Evolutionary conservation across 306 rosid genomes (phyloP), one percentile per base, ranked within the genome.

Genomic region (Begonia loranthoides): DNA sequence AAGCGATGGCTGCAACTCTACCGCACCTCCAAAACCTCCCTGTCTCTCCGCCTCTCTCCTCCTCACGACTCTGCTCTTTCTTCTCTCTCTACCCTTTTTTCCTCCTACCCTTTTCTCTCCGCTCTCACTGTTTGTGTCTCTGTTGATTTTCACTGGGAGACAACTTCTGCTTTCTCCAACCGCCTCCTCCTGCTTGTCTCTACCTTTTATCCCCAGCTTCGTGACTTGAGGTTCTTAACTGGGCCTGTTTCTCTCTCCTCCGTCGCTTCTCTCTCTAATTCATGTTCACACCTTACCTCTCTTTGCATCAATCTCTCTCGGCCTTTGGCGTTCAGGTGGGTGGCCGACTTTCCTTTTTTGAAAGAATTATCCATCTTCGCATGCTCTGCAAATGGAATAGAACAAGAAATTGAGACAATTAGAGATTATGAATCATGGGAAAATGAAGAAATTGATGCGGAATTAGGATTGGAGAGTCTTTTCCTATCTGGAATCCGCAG

Each of bases 1-100:
- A 85, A 76, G 61, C 87, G 95, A 11, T 90, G 97, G 97, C 97
- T 90, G 49, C 50, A 34, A 45, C 87, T 90, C 61, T 71, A 59
- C 74, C 83, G 97, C 15, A 63, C 81, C 11, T 82, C 92, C 40
- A 76, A 17, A 45, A 76, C 81, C 52, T 64, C 83, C 39, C 81
- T 90, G 33, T 78, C 92, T 28, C 92, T 90, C 19, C 83, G 66
- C 12, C 50, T 82, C 45, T 21, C 64, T 38, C 61, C 66, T 38
- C 61, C 66, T 39, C 72, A 45, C 21, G 55, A 15, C 49, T 67
- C 74, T 13, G 4, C 61, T 4, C 10, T 71, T 17, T 63, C 76
- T 15, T 70, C 81, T 58, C 64, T 79, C 41, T 48, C 77, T 39
- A 58, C 87, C 45, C 41, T 79, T 21, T 86, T 87, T 54, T 57